Conservation (phyloP, 1,139 yeast species). For the Suhomyces yuchorum region DNA sequence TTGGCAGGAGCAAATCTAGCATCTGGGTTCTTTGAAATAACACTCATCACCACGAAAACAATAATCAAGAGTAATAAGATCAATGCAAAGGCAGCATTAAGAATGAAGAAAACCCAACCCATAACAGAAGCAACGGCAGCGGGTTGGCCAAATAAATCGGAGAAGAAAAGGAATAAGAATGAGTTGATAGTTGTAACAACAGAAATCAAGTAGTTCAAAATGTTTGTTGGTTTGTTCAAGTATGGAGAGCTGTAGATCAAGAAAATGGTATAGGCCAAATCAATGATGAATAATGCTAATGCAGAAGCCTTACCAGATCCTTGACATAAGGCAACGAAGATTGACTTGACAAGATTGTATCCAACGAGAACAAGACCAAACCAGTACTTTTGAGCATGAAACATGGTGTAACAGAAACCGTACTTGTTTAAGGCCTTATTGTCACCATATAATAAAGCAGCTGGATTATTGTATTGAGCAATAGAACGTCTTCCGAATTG, state of each 20-base stretch:
- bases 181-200: conserved; percentile 69
- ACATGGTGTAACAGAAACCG: conserved; percentile 84
- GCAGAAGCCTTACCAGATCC: conserved; percentile 71
- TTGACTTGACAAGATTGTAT: conserved; percentile 58
- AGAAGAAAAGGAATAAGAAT: conserved; percentile 71
- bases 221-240: conserved; percentile 71
- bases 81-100: conserved; percentile 77
- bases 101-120: conserved; percentile 79
- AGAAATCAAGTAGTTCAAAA: conserved; percentile 63
- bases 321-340: conserved; percentile 71
- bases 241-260: conserved; percentile 64
- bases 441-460: conserved; percentile 76
- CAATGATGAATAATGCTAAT: conserved; percentile 63
- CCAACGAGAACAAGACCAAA: conserved; percentile 62
- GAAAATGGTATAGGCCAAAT: conserved; percentile 60
- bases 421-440: conserved; percentile 62
- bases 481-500: conserved; percentile 59
- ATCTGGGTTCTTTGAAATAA: conserved; percentile 76
- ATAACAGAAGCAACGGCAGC: conserved; percentile 68
- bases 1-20: conserved; percentile 80
- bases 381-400: conserved; percentile 72
- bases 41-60: conserved; percentile 55
- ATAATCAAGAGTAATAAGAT: conserved; percentile 63
- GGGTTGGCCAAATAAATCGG: conserved; percentile 70
- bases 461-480: conserved; percentile 62